Base-by-base conservation (phyloP, 495 filamentous ascomycete species). In the Penicillium arizonense region DNA sequence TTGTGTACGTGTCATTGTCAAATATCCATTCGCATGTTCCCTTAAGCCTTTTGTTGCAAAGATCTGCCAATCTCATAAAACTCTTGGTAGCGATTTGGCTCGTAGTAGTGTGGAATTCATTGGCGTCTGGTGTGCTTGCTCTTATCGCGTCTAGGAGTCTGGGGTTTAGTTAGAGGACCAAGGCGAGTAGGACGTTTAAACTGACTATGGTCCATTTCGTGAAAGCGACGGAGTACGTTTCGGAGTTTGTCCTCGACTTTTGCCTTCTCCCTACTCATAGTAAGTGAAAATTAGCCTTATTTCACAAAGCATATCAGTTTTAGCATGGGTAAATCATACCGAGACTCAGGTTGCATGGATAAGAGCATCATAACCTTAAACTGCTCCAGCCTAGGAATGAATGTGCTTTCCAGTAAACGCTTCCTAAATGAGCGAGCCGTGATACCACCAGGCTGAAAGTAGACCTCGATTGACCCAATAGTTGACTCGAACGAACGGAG, bases 371-470 rank as follows among this genome's bases (percentile, higher is more conserved):
- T 59, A 21, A 63, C 53, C 42, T 70, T 70, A 40, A 57, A 72
- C 34, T 68, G 63, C 35, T 72, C 69, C 21, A 72, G 30, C 5
- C 59, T 44, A 0, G 64, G 61, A 3, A 70, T 34, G 45, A 55
- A 67, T 0, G 59, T 67, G 1, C 47, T 56, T 7, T 72, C 69
- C 40, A 72, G 23, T 8, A 72, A 55, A 14, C 49, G 51, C 20
- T 65, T 70, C 30, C 69, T 55, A 43, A 68, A 70, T 21, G 54
- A 62, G 14, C 43, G 35, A 33, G 58, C 53, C 12, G 61, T 64
- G 23, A 70, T 59, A 5, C 69, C 69, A 4, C 67, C 69, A 0
- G 69, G 69, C 28, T 72, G 69, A 23, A 72, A 64, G 24, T 70
- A 67, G 0, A 63, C 11, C 33, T 72, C 69, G 9, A 72, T 56